phyloP scores from a whole-genome alignment of 768 basidiomycete genomes.

The Hericium erinaceus region DNA sequence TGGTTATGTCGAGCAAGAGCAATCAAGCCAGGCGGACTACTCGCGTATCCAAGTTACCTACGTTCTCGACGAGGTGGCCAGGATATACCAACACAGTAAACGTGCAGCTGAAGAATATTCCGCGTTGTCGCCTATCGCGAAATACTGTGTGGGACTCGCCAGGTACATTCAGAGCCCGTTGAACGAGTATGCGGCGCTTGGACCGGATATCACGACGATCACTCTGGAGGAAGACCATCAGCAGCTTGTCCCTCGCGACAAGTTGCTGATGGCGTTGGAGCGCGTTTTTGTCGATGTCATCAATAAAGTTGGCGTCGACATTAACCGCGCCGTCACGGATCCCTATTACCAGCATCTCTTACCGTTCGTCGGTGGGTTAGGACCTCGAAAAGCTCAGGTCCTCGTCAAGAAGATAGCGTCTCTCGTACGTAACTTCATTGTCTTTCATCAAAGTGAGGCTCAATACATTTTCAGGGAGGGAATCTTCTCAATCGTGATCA shows the following conservation, averaged over 20 bases:
- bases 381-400: conserved; percentile 86
- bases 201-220: conserved; percentile 74
- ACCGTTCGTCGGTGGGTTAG: conserved; percentile 87
- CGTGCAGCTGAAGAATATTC: conserved; percentile 81
- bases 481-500: conserved; percentile 81
- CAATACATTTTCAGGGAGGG: conserved; percentile 53
- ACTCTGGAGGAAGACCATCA: conserved; percentile 82
- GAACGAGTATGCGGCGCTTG: conserved; percentile 89
- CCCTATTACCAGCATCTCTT: conserved; percentile 82
- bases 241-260: conserved; percentile 78
- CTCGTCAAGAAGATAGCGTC: conserved; percentile 73
- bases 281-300: conserved; percentile 83
- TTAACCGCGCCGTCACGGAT: conserved; percentile 88
- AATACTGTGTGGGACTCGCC: conserved; percentile 91
- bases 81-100: conserved; percentile 86
- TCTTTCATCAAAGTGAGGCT: not conserved
- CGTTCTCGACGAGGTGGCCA: conserved; percentile 83
- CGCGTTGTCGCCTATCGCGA: conserved; percentile 63
- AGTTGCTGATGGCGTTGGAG: conserved; percentile 73
- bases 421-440: conserved; percentile 39
- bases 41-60: conserved; percentile 72
- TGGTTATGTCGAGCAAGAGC: conserved; percentile 5
- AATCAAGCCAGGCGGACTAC: conserved; percentile 19
- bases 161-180: conserved; percentile 90
- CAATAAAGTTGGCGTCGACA: conserved; percentile 91